Evolutionary conservation across 441 rosid genomes (phyloP).

Genomic region (Populus hybrid): DNA sequence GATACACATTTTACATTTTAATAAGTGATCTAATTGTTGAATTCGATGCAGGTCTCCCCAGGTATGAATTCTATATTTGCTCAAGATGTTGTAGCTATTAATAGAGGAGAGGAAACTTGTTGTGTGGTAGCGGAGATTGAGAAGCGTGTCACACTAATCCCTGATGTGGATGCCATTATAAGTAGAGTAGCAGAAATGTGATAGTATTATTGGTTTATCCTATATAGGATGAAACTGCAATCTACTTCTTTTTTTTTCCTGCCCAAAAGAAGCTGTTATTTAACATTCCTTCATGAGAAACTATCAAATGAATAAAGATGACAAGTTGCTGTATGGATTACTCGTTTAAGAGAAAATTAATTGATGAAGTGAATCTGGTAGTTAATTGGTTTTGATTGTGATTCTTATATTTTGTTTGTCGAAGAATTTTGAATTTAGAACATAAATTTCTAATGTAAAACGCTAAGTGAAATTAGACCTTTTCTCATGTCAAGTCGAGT

Average conservation of each 20-base stretch:
- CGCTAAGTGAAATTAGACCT: background rate
- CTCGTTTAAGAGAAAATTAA: background rate
- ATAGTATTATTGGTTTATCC: conserved; percentile 12
- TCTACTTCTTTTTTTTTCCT: background rate
- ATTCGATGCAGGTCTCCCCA: too few species aligned
- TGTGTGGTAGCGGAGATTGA: conserved; percentile 58
- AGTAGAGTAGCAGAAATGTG: conserved; percentile 35
- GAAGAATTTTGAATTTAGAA: background rate
- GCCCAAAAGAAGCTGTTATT: background rate
- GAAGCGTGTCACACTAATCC: conserved; percentile 65
- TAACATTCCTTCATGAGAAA: background rate
- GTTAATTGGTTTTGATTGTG: background rate
- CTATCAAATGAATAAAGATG: background rate
- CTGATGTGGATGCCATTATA: conserved; percentile 58
- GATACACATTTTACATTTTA: background rate
- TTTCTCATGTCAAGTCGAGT: too few species aligned
- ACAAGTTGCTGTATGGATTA: background rate
- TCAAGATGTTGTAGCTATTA: conserved; percentile 62
- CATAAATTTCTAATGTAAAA: background rate
- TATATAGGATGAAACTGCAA: conserved; percentile 7
- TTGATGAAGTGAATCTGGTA: background rate
- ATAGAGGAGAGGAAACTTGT: conserved; percentile 51
- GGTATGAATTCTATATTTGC: conserved; percentile 59
- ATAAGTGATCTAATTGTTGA: background rate
- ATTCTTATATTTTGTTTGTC: background rate